A percentile compares a stretch with the other conserved stretches of the same genome.
Evolutionary conservation across 2,329 filamentous ascomycete species (phyloP).

Genomic region (Podosphaera aphanis): DNA sequence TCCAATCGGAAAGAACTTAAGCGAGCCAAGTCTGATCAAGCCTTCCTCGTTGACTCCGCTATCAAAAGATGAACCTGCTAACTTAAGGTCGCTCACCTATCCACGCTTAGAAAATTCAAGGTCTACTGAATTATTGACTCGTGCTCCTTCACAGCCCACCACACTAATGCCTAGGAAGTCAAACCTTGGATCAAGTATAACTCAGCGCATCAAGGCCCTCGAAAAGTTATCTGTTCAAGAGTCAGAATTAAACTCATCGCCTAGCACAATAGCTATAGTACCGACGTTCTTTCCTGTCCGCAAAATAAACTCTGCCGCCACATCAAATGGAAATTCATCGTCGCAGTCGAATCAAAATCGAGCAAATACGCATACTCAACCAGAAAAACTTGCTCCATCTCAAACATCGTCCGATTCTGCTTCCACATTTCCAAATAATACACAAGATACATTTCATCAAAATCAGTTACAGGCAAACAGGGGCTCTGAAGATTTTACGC

Average conservation of each 20-base stretch:
- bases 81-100: conserved; percentile 19
- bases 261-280: conserved; percentile 19
- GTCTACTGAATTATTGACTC: conserved; percentile 26
- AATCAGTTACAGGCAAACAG: conserved; percentile 21
- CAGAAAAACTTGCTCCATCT: conserved; percentile 8
- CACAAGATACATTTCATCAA: conserved; percentile 35
- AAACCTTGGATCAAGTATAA: conserved; percentile 75
- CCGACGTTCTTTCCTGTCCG: conserved; percentile 37
- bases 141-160: conserved; percentile 26
- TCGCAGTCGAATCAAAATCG: conserved; percentile 17
- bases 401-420: conserved; percentile 45
- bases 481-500: conserved; percentile 21
- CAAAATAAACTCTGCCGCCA: conserved; percentile 20
- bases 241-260: conserved; percentile 12
- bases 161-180: conserved; percentile 43
- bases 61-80: conserved; percentile 12
- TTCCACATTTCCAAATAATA: conserved; percentile 69
- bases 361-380: conserved; percentile 2
- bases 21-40: conserved; percentile 11
- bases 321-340: conserved; percentile 16
- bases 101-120: conserved; percentile 10
- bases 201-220: conserved; percentile 79
- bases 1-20: conserved; percentile 15
- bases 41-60: conserved; percentile 18
- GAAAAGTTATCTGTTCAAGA: conserved; percentile 43